Conservation (phyloP, 2,329 filamentous ascomycete species). For the Pseudogymnoascus sp. region DNA sequence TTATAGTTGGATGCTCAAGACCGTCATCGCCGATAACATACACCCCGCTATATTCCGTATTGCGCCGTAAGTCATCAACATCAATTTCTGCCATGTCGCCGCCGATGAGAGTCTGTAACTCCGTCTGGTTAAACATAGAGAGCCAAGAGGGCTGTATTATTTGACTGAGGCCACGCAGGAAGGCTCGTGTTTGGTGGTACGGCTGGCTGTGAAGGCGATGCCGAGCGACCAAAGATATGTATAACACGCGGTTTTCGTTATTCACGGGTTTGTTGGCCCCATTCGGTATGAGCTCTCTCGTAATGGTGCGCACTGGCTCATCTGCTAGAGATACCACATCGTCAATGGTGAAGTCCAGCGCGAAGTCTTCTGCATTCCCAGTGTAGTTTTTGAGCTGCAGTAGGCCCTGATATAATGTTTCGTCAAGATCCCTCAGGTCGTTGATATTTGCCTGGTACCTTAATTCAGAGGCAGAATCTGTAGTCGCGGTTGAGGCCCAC, state of each 20-base stretch:
- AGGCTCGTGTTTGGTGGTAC: slow-evolving; percentile 73
- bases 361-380: slow-evolving; percentile 72
- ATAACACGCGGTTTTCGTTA: slow-evolving; percentile 87
- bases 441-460: slow-evolving; percentile 89
- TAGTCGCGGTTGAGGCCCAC: slow-evolving; percentile 72
- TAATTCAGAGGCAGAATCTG: slow-evolving; percentile 54
- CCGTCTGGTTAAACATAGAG: slow-evolving; percentile 96
- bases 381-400: slow-evolving; percentile 74
- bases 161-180: slow-evolving; percentile 73
- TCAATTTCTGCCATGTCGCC: slow-evolving; percentile 82
- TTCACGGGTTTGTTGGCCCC: slow-evolving; percentile 75
- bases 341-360: slow-evolving; percentile 81
- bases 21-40: slow-evolving; percentile 87
- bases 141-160: slow-evolving; percentile 93
- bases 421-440: slow-evolving; percentile 85
- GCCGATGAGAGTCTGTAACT: slow-evolving; percentile 87
- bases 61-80: slow-evolving; percentile 71
- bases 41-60: slow-evolving; percentile 81
- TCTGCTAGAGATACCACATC: slow-evolving; percentile 51
- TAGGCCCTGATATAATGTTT: slow-evolving; percentile 82
- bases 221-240: slow-evolving; percentile 83
- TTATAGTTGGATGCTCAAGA: slow-evolving; percentile 74
- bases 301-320: slow-evolving; percentile 52
- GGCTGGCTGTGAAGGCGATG: slow-evolving; percentile 81
- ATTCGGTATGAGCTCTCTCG: slow-evolving; percentile 66